Evolutionary conservation across 257 asterid genomes (phyloP).

Genomic region (Solanum acaule): DNA sequence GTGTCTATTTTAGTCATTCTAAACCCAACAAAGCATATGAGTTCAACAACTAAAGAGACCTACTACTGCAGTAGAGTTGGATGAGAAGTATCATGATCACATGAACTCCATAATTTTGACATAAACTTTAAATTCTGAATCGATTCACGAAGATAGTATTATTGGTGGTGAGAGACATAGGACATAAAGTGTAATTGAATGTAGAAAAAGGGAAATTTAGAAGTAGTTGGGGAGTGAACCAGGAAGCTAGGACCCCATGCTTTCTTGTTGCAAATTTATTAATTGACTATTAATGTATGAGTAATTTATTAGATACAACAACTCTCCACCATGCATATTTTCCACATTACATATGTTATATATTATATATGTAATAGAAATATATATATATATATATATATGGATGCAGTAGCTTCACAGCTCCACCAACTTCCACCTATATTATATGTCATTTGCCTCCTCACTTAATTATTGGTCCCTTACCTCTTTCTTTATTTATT

Average conservation of each 20-base stretch:
- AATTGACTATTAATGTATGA: background rate
- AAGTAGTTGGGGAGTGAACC: background rate
- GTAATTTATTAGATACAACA: background rate
- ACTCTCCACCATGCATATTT: background rate
- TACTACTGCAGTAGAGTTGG: background rate
- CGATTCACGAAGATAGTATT: background rate
- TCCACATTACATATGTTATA: background rate
- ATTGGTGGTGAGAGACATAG: background rate
- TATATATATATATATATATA: background rate
- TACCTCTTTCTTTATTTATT: background rate
- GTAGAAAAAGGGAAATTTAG: background rate
- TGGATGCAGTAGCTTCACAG: background rate
- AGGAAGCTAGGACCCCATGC: background rate
- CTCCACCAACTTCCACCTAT: conserved; percentile 1
- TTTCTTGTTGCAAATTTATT: background rate
- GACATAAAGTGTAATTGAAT: background rate
- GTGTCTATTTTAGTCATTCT: background rate
- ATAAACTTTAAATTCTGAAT: background rate
- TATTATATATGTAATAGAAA: background rate
- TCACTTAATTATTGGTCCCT: background rate
- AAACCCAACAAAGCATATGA: background rate
- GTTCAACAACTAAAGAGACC: background rate
- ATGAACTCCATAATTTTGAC: no score
- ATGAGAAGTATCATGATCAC: background rate
- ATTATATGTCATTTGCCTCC: background rate